Evolutionary conservation across 345 rosid species (phyloP), one percentile per base, ranked within the genome.

Genomic region (Populus deltoides): DNA sequence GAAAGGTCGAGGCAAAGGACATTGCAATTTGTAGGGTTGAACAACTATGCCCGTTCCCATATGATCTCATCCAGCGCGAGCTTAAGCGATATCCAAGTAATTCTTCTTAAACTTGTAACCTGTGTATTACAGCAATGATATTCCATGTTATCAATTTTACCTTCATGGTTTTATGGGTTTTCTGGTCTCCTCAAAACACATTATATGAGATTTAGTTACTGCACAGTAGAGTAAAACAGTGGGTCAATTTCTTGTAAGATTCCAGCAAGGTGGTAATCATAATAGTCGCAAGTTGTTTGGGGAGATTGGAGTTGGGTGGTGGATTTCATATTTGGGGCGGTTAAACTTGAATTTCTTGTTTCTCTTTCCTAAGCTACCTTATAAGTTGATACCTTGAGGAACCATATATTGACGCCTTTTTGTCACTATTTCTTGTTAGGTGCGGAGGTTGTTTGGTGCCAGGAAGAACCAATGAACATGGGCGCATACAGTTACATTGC

Each of bases 391-490:
- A 49, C 20, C 16, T 11, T 53, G 53, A 45, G 35, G 12, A 57
- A n/a, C 69, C 6, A 25, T 12, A 16, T 9, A 9, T 24, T 68
- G 39, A 76, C 72, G 39, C 18, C 16, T 10, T 57, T 25, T 25
- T 35, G 22, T 2, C 12, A 13, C 65, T 24, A 8, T 18, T 77
- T 72, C 39, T 71, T 33, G 47, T 31, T 49, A 85, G 94, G 89
- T 77, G 92, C 97, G 0, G 93, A 90, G 90, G 80, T 92, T 0
- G 90, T 90, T 38, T 90, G 97, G 97, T 89, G 94, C 87, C 97
- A 92, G 85, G 97, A 92, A 81, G 97, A 92, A 83, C 93, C 94
- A 24, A 92, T 92, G 97, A 92, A 90, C 90, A 92, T 92, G 94
- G 97, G 94, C 67, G 91, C 86, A 49, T 92, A 83, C 65, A 81